phyloP scores from a whole-genome alignment of 2,329 filamentous ascomycete genomes.

The Fusarium chuoi region DNA sequence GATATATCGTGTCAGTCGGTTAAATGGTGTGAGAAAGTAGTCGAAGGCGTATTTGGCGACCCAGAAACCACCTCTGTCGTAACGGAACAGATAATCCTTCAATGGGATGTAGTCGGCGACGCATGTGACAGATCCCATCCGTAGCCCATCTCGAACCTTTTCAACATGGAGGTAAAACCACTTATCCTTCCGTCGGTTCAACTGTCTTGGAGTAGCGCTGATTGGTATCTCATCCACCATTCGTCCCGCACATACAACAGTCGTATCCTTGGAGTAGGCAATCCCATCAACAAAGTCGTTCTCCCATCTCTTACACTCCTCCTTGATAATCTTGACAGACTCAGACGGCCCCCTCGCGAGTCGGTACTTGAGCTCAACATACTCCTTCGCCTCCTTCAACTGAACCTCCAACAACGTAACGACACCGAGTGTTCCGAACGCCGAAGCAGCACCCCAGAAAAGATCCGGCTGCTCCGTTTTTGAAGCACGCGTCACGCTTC shows the following conservation, averaged over 20 bases:
- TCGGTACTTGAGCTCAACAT: conserved; percentile 68
- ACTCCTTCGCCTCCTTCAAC: conserved; percentile 63
- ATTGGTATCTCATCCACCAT: conserved; percentile 60
- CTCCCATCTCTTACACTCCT: conserved; percentile 51
- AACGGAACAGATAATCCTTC: conserved; percentile 75
- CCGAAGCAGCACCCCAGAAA: conserved; percentile 72
- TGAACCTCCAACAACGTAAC: conserved; percentile 71
- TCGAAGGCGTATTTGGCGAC: conserved; percentile 69
- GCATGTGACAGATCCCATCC: conserved; percentile 28
- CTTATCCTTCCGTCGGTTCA: conserved; percentile 69
- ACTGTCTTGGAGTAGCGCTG: conserved; percentile 52
- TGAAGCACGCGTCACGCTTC: conserved; percentile 65
- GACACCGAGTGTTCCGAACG: conserved; percentile 74
- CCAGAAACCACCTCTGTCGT: conserved; percentile 78
- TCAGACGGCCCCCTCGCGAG: conserved; percentile 54
- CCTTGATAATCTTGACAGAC: conserved; percentile 56
- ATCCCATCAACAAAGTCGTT: conserved; percentile 78
- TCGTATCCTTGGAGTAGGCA: conserved; percentile 64
- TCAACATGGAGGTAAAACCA: conserved; percentile 80
- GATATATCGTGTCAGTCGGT: conserved; percentile 68
- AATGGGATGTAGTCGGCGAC: conserved; percentile 67
- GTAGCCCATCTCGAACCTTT: conserved; percentile 48
- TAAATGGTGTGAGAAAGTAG: conserved; percentile 74
- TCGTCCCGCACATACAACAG: conserved; percentile 70
- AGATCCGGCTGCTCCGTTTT: conserved; percentile 65